Evolutionary conservation across 495 filamentous ascomycete species (phyloP).

Genomic region (Aspergillus leporis): DNA sequence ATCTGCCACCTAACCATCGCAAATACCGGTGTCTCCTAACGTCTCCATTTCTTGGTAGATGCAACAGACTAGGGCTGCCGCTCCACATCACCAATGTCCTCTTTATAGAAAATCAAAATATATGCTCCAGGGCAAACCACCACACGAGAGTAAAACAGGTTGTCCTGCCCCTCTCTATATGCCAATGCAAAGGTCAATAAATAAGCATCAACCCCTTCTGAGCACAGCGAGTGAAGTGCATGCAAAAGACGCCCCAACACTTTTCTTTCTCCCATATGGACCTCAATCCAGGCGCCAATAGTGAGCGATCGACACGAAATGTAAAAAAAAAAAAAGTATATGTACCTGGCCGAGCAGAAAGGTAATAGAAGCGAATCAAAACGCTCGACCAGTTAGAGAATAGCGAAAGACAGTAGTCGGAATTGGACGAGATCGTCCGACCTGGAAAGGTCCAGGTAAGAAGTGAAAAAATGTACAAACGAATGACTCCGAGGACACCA

Average conservation of each 20-base stretch:
- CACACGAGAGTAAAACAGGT: conserved; percentile 14
- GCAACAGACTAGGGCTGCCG: neutral
- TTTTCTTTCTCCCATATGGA: conserved; percentile 32
- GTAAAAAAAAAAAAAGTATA: conserved; percentile 33
- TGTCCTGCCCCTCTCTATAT: conserved; percentile 35
- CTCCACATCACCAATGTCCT: conserved; percentile 10
- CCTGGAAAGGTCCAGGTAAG: conserved; percentile 16
- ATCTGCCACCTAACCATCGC: neutral
- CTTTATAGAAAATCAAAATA: neutral
- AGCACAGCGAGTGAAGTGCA: conserved; percentile 50
- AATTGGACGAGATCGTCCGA: conserved; percentile 29
- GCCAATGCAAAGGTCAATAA: conserved; percentile 42
- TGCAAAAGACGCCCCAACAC: conserved; percentile 32
- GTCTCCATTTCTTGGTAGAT: conserved; percentile 1
- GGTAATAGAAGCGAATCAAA: conserved; percentile 28
- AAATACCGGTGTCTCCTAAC: neutral
- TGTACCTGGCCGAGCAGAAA: conserved; percentile 41
- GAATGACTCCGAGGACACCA: conserved; percentile 40
- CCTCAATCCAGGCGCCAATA: conserved; percentile 40
- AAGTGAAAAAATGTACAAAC: conserved; percentile 37
- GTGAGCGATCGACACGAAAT: conserved; percentile 52
- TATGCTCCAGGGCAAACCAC: conserved; percentile 1
- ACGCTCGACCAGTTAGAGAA: conserved; percentile 38
- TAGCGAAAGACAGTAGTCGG: conserved; percentile 45
- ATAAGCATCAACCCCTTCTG: conserved; percentile 28